These are phyloP conservation scores for Leucogyrophana mollusca DNA, from an alignment of 768 basidiomycete species.

Conservation along the genomic window DNA sequence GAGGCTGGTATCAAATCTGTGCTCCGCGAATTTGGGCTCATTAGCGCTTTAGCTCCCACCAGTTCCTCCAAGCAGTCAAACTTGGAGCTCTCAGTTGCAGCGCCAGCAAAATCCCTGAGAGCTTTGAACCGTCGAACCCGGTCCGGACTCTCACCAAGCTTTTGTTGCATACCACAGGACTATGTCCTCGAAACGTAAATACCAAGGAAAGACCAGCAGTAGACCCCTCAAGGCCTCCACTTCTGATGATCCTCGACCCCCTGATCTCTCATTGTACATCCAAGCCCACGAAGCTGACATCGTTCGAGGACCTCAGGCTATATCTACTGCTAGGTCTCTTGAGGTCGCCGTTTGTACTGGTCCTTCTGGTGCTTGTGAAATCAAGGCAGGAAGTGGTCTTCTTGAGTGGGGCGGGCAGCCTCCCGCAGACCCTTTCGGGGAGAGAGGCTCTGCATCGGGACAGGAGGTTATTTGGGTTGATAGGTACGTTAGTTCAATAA, in stretches of 20 bases:
- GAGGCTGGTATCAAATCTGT: too few relatives aligned
- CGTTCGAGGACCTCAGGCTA: conserved; percentile 49
- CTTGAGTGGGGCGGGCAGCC: conserved; percentile 27
- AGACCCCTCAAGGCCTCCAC: not conserved
- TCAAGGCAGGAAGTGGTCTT: conserved; percentile 30
- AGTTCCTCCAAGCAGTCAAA: too few relatives aligned
- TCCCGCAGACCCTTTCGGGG: conserved; percentile 5
- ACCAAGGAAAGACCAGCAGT: not conserved
- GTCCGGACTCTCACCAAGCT: too few relatives aligned
- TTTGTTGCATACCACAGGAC: not conserved
- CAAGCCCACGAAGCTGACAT: conserved; percentile 81
- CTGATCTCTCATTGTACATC: conserved; percentile 43
- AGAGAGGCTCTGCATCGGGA: conserved; percentile 2
- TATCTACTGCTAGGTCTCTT: conserved; percentile 33
- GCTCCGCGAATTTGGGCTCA: too few relatives aligned
- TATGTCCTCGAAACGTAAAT: conserved; percentile 7
- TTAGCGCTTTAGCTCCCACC: too few relatives aligned
- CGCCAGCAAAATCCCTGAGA: too few relatives aligned
- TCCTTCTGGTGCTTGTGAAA: conserved; percentile 5
- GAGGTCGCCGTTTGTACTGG: conserved; percentile 22
- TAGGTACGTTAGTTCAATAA: conserved; percentile 59
- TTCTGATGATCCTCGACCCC: not conserved
- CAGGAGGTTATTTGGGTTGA: conserved; percentile 66
- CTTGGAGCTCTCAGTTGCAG: too few relatives aligned
- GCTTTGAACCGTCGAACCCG: too few relatives aligned